phyloP scores from a whole-genome alignment of 768 basidiomycete species.

The Mycena venus region DNA sequence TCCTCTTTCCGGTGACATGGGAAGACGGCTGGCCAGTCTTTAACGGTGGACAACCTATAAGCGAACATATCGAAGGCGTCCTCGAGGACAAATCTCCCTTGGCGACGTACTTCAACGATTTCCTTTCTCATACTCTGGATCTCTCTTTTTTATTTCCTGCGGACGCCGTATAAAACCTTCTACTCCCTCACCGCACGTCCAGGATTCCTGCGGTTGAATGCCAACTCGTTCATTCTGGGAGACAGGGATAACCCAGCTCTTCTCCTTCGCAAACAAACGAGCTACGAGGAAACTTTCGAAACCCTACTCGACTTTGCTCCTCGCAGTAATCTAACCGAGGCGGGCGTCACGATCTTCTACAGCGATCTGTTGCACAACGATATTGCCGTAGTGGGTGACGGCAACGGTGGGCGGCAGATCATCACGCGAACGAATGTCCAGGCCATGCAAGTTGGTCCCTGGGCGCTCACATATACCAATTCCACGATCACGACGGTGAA shows the following conservation, averaged over 20 bases:
- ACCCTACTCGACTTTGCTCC: constrained; percentile 49
- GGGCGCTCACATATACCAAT: constrained; percentile 25
- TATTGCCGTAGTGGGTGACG: constrained; percentile 47
- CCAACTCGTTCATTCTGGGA: constrained; percentile 53
- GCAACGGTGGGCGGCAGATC: constrained; percentile 39
- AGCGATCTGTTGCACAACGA: constrained; percentile 55
- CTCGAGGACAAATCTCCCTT: constrained; percentile 45
- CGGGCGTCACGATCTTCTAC: constrained; percentile 52
- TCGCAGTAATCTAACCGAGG: constrained; percentile 48
- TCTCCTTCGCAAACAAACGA: constrained; percentile 53
- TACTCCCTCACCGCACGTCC: constrained; percentile 45
- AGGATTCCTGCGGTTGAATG: constrained; percentile 47
- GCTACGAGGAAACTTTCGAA: constrained; percentile 54
- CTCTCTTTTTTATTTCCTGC: constrained; percentile 52
- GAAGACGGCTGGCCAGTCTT: constrained; percentile 55
- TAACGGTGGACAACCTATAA: constrained; percentile 47
- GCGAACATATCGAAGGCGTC: constrained; percentile 44
- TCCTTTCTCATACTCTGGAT: constrained; percentile 44
- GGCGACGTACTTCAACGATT: constrained; percentile 43
- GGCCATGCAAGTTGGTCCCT: constrained; percentile 48
- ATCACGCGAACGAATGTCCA: constrained; percentile 46
- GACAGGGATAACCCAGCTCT: constrained; percentile 54
- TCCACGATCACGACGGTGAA: constrained; percentile 41
- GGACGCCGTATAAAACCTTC: constrained; percentile 56
- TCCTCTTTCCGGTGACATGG: constrained; percentile 56